Percentiles rank a stretch among this genome's conserved stretches.
phyloP scores from a whole-genome alignment of 768 basidiomycete genomes.

The Cystoderma amianthinum region DNA sequence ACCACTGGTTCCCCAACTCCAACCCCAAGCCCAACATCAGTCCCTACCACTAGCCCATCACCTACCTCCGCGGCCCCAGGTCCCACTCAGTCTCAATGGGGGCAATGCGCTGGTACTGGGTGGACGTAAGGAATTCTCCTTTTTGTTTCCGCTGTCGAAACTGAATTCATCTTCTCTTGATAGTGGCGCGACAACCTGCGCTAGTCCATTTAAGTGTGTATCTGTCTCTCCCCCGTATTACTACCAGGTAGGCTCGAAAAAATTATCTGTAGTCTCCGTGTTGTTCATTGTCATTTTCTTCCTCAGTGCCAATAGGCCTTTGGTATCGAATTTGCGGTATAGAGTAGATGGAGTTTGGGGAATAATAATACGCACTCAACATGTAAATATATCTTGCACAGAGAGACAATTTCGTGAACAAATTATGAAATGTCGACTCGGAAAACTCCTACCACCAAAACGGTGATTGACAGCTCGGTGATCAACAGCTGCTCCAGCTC shows the following conservation, averaged over 20 bases:
- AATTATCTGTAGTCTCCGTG: not conserved
- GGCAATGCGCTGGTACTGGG: conserved; percentile 44
- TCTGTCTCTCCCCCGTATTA: conserved; percentile 47
- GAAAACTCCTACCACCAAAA: too few species aligned
- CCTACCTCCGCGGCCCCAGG: conserved; percentile 27
- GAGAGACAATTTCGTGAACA: too few species aligned
- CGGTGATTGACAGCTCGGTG: too few species aligned
- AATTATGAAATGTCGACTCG: too few species aligned
- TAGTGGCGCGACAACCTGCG: conserved; percentile 40
- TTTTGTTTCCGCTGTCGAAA: conserved; percentile 19
- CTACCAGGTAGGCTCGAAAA: conserved; percentile 32
- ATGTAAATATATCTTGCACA: too few species aligned
- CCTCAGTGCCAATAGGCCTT: conserved; percentile 14
- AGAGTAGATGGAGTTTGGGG: too few species aligned
- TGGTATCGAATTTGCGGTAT: too few species aligned
- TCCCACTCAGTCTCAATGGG: conserved; percentile 35
- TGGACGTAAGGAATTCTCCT: not conserved
- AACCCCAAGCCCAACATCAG: conserved; percentile 13
- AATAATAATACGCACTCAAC: too few species aligned
- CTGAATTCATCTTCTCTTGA: too few species aligned
- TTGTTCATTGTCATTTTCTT: not conserved
- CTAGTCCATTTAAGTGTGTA: conserved; percentile 31
- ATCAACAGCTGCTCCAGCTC: too few species aligned
- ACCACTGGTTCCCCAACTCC: conserved; percentile 8
- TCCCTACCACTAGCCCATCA: conserved; percentile 13